These are phyloP conservation scores for Leccinum broughii DNA, from an alignment of 768 basidiomycete genomes.

Conservation along the genomic window DNA sequence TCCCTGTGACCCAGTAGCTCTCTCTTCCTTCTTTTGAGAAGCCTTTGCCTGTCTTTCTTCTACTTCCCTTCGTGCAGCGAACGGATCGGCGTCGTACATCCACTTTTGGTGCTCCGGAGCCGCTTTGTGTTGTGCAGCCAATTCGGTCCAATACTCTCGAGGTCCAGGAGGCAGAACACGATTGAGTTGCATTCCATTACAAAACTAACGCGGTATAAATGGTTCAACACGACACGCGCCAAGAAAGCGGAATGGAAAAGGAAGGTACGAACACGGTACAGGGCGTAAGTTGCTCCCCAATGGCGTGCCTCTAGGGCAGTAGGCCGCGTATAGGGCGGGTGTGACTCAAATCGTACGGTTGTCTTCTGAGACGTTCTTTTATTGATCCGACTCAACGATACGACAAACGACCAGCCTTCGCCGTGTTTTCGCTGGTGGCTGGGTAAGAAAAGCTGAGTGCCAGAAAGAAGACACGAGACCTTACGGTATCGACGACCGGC, in stretches of 20 bases:
- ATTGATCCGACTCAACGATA: conserved; percentile 65
- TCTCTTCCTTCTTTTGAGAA: conserved; percentile 45
- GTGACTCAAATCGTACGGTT: conserved; percentile 68
- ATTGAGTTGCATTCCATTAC: conserved; percentile 73
- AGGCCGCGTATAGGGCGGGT: conserved; percentile 64
- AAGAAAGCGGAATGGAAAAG: neutral
- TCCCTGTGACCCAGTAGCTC: conserved; percentile 9
- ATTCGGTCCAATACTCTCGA: conserved; percentile 82
- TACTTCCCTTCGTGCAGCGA: conserved; percentile 67
- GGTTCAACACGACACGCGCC: conserved; percentile 8
- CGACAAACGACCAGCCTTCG: conserved; percentile 61
- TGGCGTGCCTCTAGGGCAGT: conserved; percentile 85
- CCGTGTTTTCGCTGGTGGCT: conserved; percentile 44
- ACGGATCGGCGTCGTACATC: conserved; percentile 90
- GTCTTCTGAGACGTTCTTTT: conserved; percentile 73
- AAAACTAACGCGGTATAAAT: conserved; percentile 51
- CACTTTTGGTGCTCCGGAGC: conserved; percentile 71
- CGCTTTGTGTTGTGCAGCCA: conserved; percentile 68
- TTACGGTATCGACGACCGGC: conserved; percentile 74
- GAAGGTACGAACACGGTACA: conserved; percentile 73
- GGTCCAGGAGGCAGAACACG: conserved; percentile 80
- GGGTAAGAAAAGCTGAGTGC: conserved; percentile 8
- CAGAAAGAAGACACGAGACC: conserved; percentile 1
- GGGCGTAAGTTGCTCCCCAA: conserved; percentile 85
- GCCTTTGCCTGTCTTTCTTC: conserved; percentile 64